Evolutionary conservation across 306 rosid genomes (phyloP).

Genomic region (Pterocarpus macrocarpus): DNA sequence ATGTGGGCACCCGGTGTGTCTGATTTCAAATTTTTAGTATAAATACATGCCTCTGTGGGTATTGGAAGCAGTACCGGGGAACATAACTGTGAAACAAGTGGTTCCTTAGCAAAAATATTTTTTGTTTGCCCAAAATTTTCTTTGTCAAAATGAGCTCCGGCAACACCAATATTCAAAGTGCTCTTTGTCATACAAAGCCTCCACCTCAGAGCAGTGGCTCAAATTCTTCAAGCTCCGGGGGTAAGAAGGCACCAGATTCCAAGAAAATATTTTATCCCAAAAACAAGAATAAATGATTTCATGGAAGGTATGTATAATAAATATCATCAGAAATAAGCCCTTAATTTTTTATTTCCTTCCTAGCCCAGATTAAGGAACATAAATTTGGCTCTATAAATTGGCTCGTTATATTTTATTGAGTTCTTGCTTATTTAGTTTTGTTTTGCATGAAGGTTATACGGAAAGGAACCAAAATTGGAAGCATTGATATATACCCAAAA

Average conservation of each 20-base stretch:
- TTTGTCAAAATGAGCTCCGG: slow-evolving; percentile 15
- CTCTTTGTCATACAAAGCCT: slow-evolving; percentile 30
- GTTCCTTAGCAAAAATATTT: neutral
- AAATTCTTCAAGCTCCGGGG: slow-evolving; percentile 22
- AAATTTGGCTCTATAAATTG: too few relatives aligned
- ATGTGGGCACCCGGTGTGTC: neutral
- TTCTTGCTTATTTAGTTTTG: too few relatives aligned
- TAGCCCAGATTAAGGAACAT: too few relatives aligned
- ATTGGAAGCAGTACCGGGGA: neutral
- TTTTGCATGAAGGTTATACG: too few relatives aligned
- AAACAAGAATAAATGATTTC: too few relatives aligned
- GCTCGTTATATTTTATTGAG: too few relatives aligned
- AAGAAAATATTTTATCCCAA: neutral
- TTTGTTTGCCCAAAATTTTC: neutral
- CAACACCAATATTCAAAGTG: neutral
- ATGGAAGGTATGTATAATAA: too few relatives aligned
- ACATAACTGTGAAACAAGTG: neutral
- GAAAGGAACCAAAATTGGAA: too few relatives aligned
- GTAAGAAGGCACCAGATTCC: neutral
- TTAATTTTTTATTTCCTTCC: too few relatives aligned
- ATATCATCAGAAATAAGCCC: too few relatives aligned
- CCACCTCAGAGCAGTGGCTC: slow-evolving; percentile 19
- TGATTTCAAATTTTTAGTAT: neutral
- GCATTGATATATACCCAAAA: too few relatives aligned
- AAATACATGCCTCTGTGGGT: neutral